Percentiles rank a stretch among this genome's conserved stretches.
Conservation (phyloP, 2,329 filamentous ascomycete genomes). For the Pseudocercospora fuligena region DNA sequence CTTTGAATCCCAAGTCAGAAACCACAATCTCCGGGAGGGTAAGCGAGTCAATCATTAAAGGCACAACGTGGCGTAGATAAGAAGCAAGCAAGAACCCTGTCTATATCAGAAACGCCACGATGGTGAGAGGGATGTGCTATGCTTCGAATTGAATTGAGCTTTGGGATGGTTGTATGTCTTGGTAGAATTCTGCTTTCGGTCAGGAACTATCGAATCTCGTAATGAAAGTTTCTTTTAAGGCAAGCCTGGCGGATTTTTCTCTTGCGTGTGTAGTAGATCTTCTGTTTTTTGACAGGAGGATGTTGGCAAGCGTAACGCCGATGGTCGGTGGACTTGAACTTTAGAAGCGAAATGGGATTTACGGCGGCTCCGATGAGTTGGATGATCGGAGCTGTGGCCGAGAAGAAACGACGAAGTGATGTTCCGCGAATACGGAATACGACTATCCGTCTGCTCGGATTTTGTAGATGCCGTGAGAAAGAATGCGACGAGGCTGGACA, state of each 20-base stretch:
- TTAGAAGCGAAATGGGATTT: background rate
- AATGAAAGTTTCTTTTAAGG: background rate
- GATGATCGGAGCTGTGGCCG: background rate
- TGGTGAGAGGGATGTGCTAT: background rate
- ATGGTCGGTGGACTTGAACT: background rate
- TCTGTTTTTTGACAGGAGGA: background rate
- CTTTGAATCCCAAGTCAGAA: background rate
- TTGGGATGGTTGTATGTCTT: background rate
- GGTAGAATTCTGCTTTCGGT: background rate
- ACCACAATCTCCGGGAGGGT: background rate
- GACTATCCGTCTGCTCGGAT: background rate
- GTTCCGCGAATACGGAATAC: background rate
- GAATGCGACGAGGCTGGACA: background rate
- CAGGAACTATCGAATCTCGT: background rate
- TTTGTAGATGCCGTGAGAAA: background rate
- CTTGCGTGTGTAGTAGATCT: background rate
- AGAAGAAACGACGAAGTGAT: too few relatives aligned
- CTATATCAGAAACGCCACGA: background rate
- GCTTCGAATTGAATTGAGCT: too few relatives aligned
- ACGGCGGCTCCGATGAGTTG: background rate
- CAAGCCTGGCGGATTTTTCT: background rate
- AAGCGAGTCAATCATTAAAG: background rate
- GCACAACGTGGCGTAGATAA: background rate
- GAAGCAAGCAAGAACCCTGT: background rate
- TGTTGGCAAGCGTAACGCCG: background rate